A percentile compares a stretch with the other conserved stretches of the same genome.
phyloP scores from a whole-genome alignment of 768 basidiomycete species.

The Pleurotus pulmonarius region DNA sequence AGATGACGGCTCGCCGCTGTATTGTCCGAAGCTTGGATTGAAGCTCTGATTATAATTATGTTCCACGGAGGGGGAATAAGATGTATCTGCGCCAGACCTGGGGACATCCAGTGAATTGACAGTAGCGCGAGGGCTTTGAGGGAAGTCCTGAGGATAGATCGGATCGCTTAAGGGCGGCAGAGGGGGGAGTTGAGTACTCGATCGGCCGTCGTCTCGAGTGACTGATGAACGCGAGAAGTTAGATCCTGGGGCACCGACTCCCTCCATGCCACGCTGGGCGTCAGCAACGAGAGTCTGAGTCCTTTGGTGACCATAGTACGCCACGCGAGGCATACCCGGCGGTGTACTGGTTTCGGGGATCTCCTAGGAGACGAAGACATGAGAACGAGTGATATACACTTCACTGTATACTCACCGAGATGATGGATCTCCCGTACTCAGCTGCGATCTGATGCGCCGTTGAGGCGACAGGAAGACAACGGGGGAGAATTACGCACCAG shows the following conservation, averaged over 20 bases:
- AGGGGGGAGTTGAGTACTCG: not conserved
- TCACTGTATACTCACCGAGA: constrained; percentile 29
- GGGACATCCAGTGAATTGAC: not conserved
- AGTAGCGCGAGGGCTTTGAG: not conserved
- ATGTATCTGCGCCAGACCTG: not conserved
- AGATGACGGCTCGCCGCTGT: not conserved
- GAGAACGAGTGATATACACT: not conserved
- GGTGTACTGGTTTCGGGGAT: constrained; percentile 78
- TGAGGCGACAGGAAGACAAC: not conserved
- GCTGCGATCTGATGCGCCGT: constrained; percentile 39
- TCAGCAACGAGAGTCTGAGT: constrained; percentile 62
- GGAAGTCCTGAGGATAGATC: not conserved
- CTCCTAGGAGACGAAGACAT: constrained; percentile 41
- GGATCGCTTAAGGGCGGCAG: not conserved
- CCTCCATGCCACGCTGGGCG: constrained; percentile 50
- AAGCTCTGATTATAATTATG: no score
- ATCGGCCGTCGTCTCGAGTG: not conserved
- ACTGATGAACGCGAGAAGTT: constrained; percentile 1
- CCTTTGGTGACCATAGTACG: constrained; percentile 66
- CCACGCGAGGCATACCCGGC: constrained; percentile 71
- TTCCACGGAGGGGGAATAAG: not conserved
- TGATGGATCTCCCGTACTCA: constrained; percentile 50
- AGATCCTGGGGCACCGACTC: constrained; percentile 29
- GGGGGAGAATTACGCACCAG: constrained; percentile 28
- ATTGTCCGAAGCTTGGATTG: not conserved